Evolutionary conservation across 139 green algal species (phyloP), one percentile per base, ranked within the genome.

Genomic region (Coccomyxa sp.): DNA sequence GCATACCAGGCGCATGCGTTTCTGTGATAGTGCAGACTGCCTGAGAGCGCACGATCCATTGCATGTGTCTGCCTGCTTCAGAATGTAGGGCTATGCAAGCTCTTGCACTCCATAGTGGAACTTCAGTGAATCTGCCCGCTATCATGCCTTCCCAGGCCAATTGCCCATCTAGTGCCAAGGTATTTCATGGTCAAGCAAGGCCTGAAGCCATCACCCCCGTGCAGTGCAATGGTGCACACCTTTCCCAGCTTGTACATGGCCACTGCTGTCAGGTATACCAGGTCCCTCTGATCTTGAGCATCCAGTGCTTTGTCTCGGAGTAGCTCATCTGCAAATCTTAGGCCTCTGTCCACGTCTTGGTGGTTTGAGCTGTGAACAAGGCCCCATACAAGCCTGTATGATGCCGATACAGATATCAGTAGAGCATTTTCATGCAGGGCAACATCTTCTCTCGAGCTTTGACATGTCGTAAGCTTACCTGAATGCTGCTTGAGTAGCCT

Each of bases 361-460:
- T 55, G 35, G 6, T 68, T 12, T 0, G n/a, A 73, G 69, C n/a
- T 75, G 73, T 88, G 83, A 40, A 88, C 83, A 44, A 81, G 74
- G 24, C 77, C 73, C 83, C 81, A 86, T 16, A 80, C 33, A 8
- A 85, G 75, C 35, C 78, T 82, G 70, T 16, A 41, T 27, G 50
- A 37, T 71, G 18, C 6, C n/a, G 35, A 37, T 38, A 16, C 44
- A 58, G 44, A 12, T 58, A 29, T 58, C 44, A 58, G 44, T 58
- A 16, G 12, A 58, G 44, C 44, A 58, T 16, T 58, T 58, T 58
- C n/a, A n/a, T n/a, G n/a, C n/a, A n/a, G 27, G 50, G 50, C 50
- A 64, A 22, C 50, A 64, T 22, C 2, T 64, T 31, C 18, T 18
- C 50, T 5, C 22, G 50, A 18, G 50, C 50, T 31, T 31, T 64